Evolutionary conservation across 2,329 filamentous ascomycete genomes (phyloP), one percentile per base, ranked within the genome.

Genomic region (Amphichorda felina): DNA sequence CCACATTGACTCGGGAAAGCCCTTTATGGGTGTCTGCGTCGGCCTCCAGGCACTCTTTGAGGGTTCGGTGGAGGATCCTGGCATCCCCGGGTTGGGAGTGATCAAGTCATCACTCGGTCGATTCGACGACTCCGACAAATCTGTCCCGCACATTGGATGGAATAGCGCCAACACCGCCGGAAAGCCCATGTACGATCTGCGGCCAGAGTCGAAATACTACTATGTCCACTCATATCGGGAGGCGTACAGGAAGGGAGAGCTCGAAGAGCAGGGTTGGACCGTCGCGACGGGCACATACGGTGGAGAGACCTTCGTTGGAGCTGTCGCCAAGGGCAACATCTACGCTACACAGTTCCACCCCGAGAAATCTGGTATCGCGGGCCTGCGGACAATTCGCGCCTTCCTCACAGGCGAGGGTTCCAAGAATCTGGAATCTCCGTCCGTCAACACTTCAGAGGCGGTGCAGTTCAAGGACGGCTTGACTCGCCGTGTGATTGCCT

Each of bases 91-190:
- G 1, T 64, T 98, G 33, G 82, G 80, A 5, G 31, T 94, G 19
- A 77, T 96, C 41, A 76, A 79, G 30, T 74, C 72, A 27, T 64
- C 62, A 9, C 71, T 98, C 43, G 68, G 75, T 51, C 79, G 79
- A 41, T 98, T 98, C 61, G 66, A 85, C 53, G 76, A 84, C 54
- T 56, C 60, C 22, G 64, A 73, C 49, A 96, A 96, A 63, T 79
- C 87, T 26, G 93, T 98, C n/a, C 91, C 91, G 27, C 93, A 98
- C 61, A 98, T 98, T 56, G 91, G 91, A 37, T 98, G 91, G 91
- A 98, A 98, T 60, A 87, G 79, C 46, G 91, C 93, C 30, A 79
- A 79, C 48, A 76, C 79, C 1, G 61, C 49, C 40, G 63, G 56
- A 40, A 59, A 53, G 39, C 55, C 54, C 45, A 72, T 96, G 39